These are phyloP conservation scores for Nemania bipapillata DNA, from an alignment of 2,329 filamentous ascomycete species.

Conservation along the genomic window DNA sequence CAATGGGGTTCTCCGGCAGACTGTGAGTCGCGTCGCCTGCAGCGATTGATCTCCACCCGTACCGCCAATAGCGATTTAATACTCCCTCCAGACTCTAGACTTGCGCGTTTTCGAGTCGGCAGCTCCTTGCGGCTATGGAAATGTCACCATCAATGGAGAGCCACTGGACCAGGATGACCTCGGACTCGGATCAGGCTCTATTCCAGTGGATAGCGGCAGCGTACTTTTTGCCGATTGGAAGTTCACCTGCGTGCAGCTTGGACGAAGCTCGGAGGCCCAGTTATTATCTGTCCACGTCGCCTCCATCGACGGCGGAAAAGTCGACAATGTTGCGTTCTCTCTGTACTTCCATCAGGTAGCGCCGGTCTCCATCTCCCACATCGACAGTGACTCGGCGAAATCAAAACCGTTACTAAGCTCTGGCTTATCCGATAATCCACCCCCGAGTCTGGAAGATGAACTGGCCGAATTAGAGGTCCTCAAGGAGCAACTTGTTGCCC, in stretches of 20 bases:
- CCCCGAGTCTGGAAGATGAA: slow-evolving; percentile 54
- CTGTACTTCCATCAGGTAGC: slow-evolving; percentile 60
- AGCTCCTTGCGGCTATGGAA: slow-evolving; percentile 60
- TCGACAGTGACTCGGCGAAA: slow-evolving; percentile 55
- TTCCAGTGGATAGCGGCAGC: slow-evolving; percentile 55
- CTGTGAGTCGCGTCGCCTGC: slow-evolving; percentile 42
- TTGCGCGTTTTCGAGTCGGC: slow-evolving; percentile 60
- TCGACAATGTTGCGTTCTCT: slow-evolving; percentile 56
- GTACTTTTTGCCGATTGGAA: slow-evolving; percentile 60
- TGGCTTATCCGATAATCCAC: slow-evolving; percentile 22
- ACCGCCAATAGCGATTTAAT: slow-evolving; percentile 23
- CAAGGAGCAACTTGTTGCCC: slow-evolving; percentile 55
- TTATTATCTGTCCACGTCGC: slow-evolving; percentile 58
- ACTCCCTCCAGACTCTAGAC: slow-evolving; percentile 50
- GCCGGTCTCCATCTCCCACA: slow-evolving; percentile 56
- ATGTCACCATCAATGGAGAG: slow-evolving; percentile 61
- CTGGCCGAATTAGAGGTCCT: slow-evolving; percentile 60
- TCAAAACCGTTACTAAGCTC: slow-evolving; percentile 38
- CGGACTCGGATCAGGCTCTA: slow-evolving; percentile 56
- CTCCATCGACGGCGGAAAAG: slow-evolving; percentile 55
- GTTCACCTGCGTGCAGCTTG: slow-evolving; percentile 59
- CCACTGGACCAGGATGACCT: slow-evolving; percentile 54
- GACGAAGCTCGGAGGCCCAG: slow-evolving; percentile 56
- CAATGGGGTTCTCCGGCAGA: slow-evolving; percentile 37
- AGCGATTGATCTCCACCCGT: not conserved